phyloP scores from a whole-genome alignment of 257 asterid genomes.

The Fraxinus americana region DNA sequence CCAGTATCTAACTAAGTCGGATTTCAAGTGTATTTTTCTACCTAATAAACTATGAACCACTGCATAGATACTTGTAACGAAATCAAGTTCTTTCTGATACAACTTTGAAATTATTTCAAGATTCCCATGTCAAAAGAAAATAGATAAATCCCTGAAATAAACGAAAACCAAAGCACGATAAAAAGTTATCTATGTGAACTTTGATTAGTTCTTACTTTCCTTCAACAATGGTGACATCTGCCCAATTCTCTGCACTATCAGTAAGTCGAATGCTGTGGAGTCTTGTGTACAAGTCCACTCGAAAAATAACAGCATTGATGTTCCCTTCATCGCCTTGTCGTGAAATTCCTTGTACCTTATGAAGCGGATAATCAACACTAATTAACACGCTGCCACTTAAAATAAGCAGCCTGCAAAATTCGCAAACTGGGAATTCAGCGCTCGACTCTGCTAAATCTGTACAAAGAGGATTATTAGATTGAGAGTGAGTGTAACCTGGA shows the following conservation, averaged over 20 bases:
- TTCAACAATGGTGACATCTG: conserved; percentile 41
- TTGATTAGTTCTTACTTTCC: conserved; percentile 15
- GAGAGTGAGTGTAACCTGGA: not conserved
- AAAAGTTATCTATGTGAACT: not conserved
- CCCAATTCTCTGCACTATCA: conserved; percentile 69
- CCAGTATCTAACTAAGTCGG: not conserved
- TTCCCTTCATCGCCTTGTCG: conserved; percentile 50
- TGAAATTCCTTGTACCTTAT: conserved; percentile 48
- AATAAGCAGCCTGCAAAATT: conserved; percentile 61
- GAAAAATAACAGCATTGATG: conserved; percentile 43
- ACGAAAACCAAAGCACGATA: too few species aligned
- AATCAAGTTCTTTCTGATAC: not conserved
- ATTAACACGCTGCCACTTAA: conserved; percentile 45
- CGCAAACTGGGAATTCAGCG: not conserved
- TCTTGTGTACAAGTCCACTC: conserved; percentile 57
- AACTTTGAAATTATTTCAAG: not conserved
- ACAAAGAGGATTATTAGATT: not conserved
- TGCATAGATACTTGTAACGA: not conserved
- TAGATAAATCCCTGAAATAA: not conserved
- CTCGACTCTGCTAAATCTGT: not conserved
- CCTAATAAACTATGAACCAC: not conserved
- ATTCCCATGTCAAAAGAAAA: not conserved
- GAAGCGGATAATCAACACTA: conserved; percentile 55
- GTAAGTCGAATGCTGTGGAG: conserved; percentile 54
- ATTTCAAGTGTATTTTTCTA: not conserved